phyloP scores from a whole-genome alignment of 805 yeast species.

The Nematodospora valgi region DNA sequence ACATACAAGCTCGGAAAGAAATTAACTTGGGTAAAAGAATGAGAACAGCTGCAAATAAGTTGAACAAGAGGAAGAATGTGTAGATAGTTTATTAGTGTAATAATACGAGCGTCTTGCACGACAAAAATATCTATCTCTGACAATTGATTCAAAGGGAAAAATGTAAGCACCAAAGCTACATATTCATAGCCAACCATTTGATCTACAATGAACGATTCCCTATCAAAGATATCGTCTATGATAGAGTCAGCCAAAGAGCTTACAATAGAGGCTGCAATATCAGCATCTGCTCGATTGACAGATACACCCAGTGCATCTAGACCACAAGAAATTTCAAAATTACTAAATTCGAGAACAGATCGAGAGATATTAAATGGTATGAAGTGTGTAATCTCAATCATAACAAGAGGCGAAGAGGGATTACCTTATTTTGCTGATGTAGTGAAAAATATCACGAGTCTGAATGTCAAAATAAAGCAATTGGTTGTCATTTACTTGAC shows the following conservation, averaged over 20 bases:
- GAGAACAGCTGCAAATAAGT: conserved; percentile 51
- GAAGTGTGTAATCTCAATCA: conserved; percentile 38
- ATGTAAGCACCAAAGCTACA: too few relatives aligned
- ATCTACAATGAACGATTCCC: conserved; percentile 45
- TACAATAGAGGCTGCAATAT: conserved; percentile 79
- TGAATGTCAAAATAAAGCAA: conserved; percentile 59
- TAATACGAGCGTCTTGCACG: background rate
- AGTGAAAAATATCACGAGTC: conserved; percentile 78
- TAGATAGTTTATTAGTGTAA: conserved; percentile 4
- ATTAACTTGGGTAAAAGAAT: conserved; percentile 58
- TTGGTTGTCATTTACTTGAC: conserved; percentile 74
- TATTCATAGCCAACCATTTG: background rate
- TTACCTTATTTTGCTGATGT: conserved; percentile 70
- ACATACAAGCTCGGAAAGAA: conserved; percentile 44
- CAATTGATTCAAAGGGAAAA: too few relatives aligned
- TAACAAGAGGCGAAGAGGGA: conserved; percentile 41
- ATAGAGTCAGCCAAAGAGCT: conserved; percentile 77
- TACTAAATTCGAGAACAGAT: conserved; percentile 66
- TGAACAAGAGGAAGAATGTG: conserved; percentile 26
- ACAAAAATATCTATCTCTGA: too few relatives aligned
- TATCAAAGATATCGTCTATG: conserved; percentile 63
- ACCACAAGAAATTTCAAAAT: conserved; percentile 62
- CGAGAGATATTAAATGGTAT: conserved; percentile 45
- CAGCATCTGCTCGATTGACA: conserved; percentile 64
- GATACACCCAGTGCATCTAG: conserved; percentile 60